Evolutionary conservation across 306 rosid species (phyloP).

Genomic region (Purshia tridentata): DNA sequence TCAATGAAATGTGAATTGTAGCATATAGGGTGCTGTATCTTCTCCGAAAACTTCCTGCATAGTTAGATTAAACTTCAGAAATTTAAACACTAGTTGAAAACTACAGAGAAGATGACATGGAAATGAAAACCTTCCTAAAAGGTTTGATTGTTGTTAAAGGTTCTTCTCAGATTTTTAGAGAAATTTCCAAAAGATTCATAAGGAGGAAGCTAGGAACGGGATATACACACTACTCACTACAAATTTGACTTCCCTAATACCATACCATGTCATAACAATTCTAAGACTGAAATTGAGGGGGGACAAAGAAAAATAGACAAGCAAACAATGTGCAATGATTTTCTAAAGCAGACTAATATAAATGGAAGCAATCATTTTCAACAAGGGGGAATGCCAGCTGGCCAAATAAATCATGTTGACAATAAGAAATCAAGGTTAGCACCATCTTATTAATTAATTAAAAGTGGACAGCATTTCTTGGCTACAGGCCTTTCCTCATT

Average conservation of each 20-base stretch:
- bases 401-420: neutral
- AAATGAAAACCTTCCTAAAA: constrained; percentile 3
- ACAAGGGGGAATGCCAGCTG: constrained; percentile 15
- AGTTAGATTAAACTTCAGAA: neutral
- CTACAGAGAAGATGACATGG: neutral
- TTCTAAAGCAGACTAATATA: neutral
- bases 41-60: constrained; percentile 41
- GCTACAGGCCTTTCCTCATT: too few species aligned
- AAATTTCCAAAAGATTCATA: neutral
- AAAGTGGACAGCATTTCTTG: neutral
- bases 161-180: neutral
- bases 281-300: neutral
- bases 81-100: neutral
- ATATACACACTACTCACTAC: neutral
- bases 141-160: neutral
- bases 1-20: constrained; percentile 34
- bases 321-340: neutral
- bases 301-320: neutral
- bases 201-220: neutral
- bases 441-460: neutral
- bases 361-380: neutral
- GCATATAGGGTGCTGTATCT: constrained; percentile 20
- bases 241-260: neutral
- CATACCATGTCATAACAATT: neutral
- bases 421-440: neutral